These are phyloP conservation scores for Cnidoscolus chayamansa DNA, from an alignment of 441 rosid genomes.

Conservation along the genomic window DNA sequence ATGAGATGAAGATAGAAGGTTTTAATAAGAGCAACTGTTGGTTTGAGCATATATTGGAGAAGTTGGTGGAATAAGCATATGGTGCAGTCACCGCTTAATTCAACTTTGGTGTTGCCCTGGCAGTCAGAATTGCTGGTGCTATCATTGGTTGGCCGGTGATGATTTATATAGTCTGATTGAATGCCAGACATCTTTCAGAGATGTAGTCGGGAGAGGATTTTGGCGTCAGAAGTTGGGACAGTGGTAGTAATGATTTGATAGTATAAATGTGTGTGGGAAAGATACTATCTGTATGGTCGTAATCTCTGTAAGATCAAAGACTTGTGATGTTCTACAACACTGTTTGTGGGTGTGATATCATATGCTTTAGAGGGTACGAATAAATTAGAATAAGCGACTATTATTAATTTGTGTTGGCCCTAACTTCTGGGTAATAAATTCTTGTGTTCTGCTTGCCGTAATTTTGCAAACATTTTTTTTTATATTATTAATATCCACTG, in stretches of 20 bases:
- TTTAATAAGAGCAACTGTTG: constrained; percentile 37
- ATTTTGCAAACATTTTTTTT: too few species aligned
- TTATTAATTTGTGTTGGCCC: background rate
- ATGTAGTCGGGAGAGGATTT: background rate
- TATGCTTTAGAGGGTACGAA: background rate
- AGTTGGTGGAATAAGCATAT: constrained; percentile 32
- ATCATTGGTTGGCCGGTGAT: constrained; percentile 23
- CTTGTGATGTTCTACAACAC: background rate
- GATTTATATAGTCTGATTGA: constrained; percentile 12
- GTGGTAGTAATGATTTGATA: background rate
- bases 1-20: constrained; percentile 38
- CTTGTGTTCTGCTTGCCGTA: too few species aligned
- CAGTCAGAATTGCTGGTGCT: constrained; percentile 25
- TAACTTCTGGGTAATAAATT: background rate
- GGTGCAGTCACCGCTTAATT: constrained; percentile 27
- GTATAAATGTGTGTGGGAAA: constrained; percentile 14
- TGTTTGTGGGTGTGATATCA: background rate
- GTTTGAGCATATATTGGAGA: constrained; percentile 32
- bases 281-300: constrained; percentile 18
- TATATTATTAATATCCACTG: too few species aligned
- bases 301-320: background rate
- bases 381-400: background rate
- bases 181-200: constrained; percentile 18
- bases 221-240: constrained; percentile 22
- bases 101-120: constrained; percentile 26